phyloP scores from a whole-genome alignment of 352 stramenopile genomes.

The Plasmopara halstedii region DNA sequence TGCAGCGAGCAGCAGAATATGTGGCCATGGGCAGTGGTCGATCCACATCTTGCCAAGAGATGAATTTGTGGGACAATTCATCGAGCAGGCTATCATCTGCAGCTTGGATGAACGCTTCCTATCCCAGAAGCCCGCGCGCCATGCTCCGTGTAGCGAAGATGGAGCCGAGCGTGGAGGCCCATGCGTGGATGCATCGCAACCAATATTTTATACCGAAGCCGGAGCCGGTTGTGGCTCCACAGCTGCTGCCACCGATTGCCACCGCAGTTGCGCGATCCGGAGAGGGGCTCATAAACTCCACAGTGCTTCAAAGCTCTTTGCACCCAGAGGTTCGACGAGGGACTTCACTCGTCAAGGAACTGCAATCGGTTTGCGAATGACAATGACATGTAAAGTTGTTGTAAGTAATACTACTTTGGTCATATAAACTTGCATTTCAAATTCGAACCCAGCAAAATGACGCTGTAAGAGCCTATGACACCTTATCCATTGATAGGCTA shows the following conservation, averaged over 20 bases:
- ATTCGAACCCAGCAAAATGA: too few relatives aligned
- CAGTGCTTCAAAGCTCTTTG: constrained; percentile 16
- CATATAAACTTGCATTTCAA: too few relatives aligned
- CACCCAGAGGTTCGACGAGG: constrained; percentile 19
- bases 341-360: constrained; percentile 14
- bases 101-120: constrained; percentile 19
- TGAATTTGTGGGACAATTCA: constrained; percentile 18
- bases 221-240: constrained; percentile 1
- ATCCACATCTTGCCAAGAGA: constrained; percentile 5
- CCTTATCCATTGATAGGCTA: too few relatives aligned
- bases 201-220: constrained; percentile 4
- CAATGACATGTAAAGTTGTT: too few relatives aligned
- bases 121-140: constrained; percentile 26
- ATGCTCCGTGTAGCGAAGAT: constrained; percentile 34
- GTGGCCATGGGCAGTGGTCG: constrained; percentile 9
- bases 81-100: constrained; percentile 10
- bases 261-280: constrained; percentile 27
- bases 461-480: too few relatives aligned
- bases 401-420: too few relatives aligned
- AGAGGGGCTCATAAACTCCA: constrained; percentile 19
- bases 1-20: constrained; percentile 21
- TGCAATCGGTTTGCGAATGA: too few relatives aligned
- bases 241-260: constrained; percentile 27
- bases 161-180: constrained; percentile 12
- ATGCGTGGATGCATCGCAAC: constrained; percentile 10